Base-by-base conservation (phyloP, 164 flowering plant genomes). In the Annona cherimola region DNA sequence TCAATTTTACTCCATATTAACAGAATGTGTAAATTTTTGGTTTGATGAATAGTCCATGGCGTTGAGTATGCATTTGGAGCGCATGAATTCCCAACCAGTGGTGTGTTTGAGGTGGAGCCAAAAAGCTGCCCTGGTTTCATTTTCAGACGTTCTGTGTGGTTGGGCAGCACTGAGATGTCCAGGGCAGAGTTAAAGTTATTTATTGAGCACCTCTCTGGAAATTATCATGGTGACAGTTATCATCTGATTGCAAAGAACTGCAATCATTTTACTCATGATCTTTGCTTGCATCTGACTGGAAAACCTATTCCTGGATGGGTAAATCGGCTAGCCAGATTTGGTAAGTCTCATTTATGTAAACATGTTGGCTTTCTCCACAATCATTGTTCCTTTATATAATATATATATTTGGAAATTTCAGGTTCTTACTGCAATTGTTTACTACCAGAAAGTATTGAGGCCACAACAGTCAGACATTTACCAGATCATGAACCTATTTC, bases 81-180 rank as follows among this genome's bases (percentile, higher is more conserved):
- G 26, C 99, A 95, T 76, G 98, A 95, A 66, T 91, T 81, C 79
- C 72, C 96, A 54, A 85, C 86, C 20, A 95, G 98, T 82, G 99
- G 99, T 50, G 91, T 95, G 67, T 95, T 95, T 74, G 98, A 95
- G 78, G 99, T 95, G 79, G 98, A 92, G 73, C 99, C 99, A 63
- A 95, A 81, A 84, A 81, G 90, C 76, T 95, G 99, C 75, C 99
- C 99, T 61, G 97, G 99, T 68, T 95, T 95, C 78, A 81, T 84
- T 45, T 92, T 81, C 74, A 84, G 99, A 77, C 84, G 92, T 14
- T 90, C 99, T 12, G 81, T 95, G 45, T 78, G 78, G 45, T 73
- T 95, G 82, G 99, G 99, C 45, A 85, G 81, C 76, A 89, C 82
- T 43, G 81, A 86, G 76, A 84, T 91, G 94, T 81, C 95, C 62